Conservation (phyloP, 2,329 filamentous ascomycete genomes). For the Apiospora pterosperma region DNA sequence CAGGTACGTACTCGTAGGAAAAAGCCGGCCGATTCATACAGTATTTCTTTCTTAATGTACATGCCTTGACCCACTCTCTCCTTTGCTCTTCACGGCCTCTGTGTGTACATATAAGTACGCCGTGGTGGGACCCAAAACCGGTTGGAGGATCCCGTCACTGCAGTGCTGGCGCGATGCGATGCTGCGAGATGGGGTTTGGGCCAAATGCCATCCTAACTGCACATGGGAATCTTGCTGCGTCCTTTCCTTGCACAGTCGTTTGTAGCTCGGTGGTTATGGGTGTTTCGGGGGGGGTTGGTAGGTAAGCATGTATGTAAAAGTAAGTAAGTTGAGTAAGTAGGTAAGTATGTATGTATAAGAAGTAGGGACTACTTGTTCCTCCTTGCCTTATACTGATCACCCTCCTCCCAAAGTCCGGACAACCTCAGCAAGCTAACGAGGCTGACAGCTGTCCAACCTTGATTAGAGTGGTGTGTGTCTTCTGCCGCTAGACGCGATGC, state of each 20-base stretch:
- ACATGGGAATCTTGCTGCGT: not conserved
- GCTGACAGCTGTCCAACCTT: not conserved
- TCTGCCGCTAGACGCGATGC: not conserved
- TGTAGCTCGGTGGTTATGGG: not conserved
- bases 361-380: no score
- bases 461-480: not conserved
- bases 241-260: not conserved
- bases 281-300: no score
- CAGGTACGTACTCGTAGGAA: not conserved
- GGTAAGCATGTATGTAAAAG: no score
- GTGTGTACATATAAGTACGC: no score
- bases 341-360: no score
- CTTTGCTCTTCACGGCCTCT: no score
- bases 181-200: not conserved
- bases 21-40: not conserved
- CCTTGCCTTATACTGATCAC: no score
- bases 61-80: not conserved
- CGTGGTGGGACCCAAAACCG: not conserved
- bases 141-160: not conserved
- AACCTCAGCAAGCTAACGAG: not conserved
- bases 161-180: not conserved
- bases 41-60: not conserved
- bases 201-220: not conserved
- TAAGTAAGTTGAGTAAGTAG: no score
- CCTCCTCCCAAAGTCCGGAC: not conserved